Percentiles rank a stretch among this genome's conserved stretches.
Conservation (phyloP, 371 early-diverging fungal genomes). For the Thermomucor indicae-seudaticae region DNA sequence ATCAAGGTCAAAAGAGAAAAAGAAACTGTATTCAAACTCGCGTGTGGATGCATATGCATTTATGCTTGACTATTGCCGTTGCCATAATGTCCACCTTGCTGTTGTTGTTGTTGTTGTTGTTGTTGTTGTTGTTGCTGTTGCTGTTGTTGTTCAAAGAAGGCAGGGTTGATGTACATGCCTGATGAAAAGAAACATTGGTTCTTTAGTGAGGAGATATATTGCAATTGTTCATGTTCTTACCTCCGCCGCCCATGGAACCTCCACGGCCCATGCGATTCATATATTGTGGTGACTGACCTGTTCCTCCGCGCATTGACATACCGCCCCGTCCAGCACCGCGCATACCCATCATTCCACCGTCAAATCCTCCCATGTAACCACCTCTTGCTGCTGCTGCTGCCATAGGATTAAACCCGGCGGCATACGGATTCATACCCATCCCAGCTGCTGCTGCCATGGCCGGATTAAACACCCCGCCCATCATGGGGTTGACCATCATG, state of each 20-base stretch:
- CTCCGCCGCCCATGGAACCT: slow-evolving; percentile 25
- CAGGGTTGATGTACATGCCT: slow-evolving; percentile 50
- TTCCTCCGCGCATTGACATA: slow-evolving; percentile 17
- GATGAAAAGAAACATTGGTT: neutral
- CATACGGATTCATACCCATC: slow-evolving; percentile 20
- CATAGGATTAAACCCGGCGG: slow-evolving; percentile 25
- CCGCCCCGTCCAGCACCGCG: slow-evolving; percentile 18
- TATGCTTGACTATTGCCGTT: no score
- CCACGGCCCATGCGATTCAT: slow-evolving; percentile 27
- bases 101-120: no score
- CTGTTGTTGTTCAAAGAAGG: slow-evolving; percentile 46
- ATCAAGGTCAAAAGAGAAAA: no score
- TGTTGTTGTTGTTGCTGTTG: no score
- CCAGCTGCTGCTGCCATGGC: neutral
- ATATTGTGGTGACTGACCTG: slow-evolving; percentile 12
- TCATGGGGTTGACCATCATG: slow-evolving; percentile 23
- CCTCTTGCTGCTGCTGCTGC: slow-evolving; percentile 16
- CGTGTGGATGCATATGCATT: no score
- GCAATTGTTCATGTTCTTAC: slow-evolving; percentile 1
- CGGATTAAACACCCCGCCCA: slow-evolving; percentile 19
- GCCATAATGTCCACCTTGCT: no score
- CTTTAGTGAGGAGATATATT: neutral
- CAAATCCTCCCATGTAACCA: slow-evolving; percentile 33
- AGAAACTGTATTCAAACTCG: no score
- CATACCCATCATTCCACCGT: slow-evolving; percentile 34